Evolutionary conservation across 257 asterid species (phyloP), one percentile per base, ranked within the genome.

Genomic region (Nicotiana tomentosiformis): DNA sequence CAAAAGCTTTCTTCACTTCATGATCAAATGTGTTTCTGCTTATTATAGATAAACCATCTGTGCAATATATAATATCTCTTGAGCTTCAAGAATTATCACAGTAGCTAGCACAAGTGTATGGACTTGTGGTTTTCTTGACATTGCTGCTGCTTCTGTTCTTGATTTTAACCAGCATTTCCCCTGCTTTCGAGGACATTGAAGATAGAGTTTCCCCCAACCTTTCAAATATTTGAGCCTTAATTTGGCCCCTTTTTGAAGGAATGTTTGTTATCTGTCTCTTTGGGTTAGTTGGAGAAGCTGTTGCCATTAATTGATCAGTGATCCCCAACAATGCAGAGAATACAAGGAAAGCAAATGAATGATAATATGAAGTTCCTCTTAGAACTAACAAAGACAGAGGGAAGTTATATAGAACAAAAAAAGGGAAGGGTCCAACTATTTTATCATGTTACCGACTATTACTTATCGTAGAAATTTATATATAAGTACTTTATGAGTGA

Each of bases 171-270:
- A 79, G 23, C 30, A 61, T 23, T 79, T 60, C 70, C 57, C 70
- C 26, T 32, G 56, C 29, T 78, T 78, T 58, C 17, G 66, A 5
- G 33, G 72, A n/a, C 53, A 58, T 60, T 53, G 72, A 79, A 2
- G 29, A 77, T 55, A 55, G 30, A 29, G 30, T 55, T 10, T 33
- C 14, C 11, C 33, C 16, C 1, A 79, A 37, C 37, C 74, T 79
- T 56, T 60, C 20, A 37, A 79, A 61, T 33, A 79, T 61, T 79
- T 39, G 23, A 37, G 82, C 83, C 61, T 79, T 79, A 61, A 79
- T 79, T 79, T 79, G 74, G 26, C 76, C 83, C 83, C 76, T 79
- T 62, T 51, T 60, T 60, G 72, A 23, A 78, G 72, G 58, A 60
- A 30, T n/a, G 23, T 23, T 78, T 61, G 17, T 35, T 37, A 9